A percentile compares a stretch with the other conserved stretches of the same genome.
These are phyloP conservation scores for Aureobasidium sp. DNA, from an alignment of 2,329 filamentous ascomycete genomes.

Conservation along the genomic window DNA sequence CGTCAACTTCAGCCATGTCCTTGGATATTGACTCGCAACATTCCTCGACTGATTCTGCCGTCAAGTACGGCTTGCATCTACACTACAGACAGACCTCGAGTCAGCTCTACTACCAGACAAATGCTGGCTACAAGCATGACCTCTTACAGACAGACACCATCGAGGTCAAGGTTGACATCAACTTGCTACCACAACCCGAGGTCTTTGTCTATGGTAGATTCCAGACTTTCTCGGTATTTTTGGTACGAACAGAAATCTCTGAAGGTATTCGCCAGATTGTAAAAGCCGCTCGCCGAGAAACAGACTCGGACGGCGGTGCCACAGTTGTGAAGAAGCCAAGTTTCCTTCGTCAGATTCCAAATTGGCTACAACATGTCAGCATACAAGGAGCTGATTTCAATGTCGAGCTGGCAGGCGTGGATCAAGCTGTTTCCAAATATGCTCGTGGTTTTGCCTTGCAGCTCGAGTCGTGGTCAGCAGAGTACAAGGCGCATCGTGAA, in stretches of 20 bases:
- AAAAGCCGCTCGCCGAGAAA: slow-evolving; percentile 65
- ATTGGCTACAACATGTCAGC: slow-evolving; percentile 76
- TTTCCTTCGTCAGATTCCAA: slow-evolving; percentile 68
- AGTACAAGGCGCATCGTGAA: slow-evolving; percentile 73
- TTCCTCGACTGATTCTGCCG: slow-evolving; percentile 62
- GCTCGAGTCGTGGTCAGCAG: slow-evolving; percentile 76
- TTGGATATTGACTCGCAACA: slow-evolving; percentile 95
- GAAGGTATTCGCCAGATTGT: slow-evolving; percentile 89
- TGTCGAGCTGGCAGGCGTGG: slow-evolving; percentile 81
- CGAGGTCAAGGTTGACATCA: slow-evolving; percentile 78
- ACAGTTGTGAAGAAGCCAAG: slow-evolving; percentile 45
- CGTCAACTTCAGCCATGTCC: slow-evolving; percentile 86
- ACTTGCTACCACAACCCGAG: slow-evolving; percentile 74
- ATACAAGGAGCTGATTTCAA: slow-evolving; percentile 85
- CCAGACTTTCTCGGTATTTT: slow-evolving; percentile 79
- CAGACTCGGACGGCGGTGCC: slow-evolving; percentile 41
- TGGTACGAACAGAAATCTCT: slow-evolving; percentile 86
- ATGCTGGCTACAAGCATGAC: slow-evolving; percentile 72
- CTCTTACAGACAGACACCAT: slow-evolving; percentile 80
- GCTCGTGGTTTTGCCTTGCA: slow-evolving; percentile 78
- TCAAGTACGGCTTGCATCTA: slow-evolving; percentile 79
- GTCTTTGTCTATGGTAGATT: slow-evolving; percentile 72
- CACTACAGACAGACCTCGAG: slow-evolving; percentile 78
- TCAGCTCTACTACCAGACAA: slow-evolving; percentile 89
- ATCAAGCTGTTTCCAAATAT: slow-evolving; percentile 72